phyloP scores from a whole-genome alignment of 345 rosid species.

The Syzygium oleosum region DNA sequence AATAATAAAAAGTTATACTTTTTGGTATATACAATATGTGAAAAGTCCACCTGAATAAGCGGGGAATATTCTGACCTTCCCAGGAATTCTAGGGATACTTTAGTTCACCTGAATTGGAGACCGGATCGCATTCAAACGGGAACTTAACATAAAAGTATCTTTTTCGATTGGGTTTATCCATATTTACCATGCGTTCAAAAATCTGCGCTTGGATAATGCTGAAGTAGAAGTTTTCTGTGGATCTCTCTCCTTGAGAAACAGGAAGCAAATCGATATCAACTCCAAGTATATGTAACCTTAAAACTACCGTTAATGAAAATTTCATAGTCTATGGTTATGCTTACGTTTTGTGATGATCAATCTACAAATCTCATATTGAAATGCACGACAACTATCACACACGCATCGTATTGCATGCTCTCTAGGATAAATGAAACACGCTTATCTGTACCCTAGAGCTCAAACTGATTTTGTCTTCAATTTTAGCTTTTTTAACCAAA shows the following conservation, averaged over 20 bases:
- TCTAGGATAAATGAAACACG: not conserved
- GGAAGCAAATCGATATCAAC: too few species aligned
- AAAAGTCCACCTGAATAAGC: not conserved
- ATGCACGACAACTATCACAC: not conserved
- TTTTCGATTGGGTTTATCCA: too few species aligned
- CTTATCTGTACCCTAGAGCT: not conserved
- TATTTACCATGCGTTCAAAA: too few species aligned
- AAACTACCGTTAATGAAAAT: too few species aligned
- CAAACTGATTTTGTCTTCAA: not conserved
- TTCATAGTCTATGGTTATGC: too few species aligned
- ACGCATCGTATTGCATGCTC: not conserved
- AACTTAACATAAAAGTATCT: not conserved
- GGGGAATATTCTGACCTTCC: not conserved
- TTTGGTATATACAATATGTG: not conserved
- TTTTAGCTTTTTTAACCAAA: not conserved
- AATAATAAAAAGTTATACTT: too few species aligned
- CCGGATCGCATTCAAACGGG: not conserved
- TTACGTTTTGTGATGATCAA: not conserved
- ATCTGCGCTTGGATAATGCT: too few species aligned
- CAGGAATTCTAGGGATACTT: not conserved
- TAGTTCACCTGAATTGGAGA: not conserved
- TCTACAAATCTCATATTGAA: not conserved
- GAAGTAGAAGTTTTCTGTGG: too few species aligned
- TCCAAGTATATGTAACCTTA: too few species aligned
- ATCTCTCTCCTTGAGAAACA: too few species aligned